Evolutionary conservation across 2,329 filamentous ascomycete genomes (phyloP).

Genomic region (Penicillium nordicum): DNA sequence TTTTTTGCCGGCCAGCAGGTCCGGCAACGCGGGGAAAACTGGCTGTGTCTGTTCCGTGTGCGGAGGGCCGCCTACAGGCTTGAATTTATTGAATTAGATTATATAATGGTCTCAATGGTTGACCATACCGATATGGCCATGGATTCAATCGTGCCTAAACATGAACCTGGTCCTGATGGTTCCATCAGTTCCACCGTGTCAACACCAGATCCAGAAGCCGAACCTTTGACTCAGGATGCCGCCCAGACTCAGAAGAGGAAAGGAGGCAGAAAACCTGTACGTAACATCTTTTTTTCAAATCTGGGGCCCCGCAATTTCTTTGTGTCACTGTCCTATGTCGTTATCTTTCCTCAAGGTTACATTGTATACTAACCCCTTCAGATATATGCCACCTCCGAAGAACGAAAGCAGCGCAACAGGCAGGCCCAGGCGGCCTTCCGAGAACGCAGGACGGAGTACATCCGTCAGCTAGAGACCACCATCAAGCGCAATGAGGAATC

Average conservation of each 20-base stretch:
- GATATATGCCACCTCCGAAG: conserved; percentile 99
- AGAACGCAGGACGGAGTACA: conserved; percentile 95
- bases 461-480: conserved; percentile 96
- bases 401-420: conserved; percentile 94
- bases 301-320: conserved; percentile 33
- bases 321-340: conserved; percentile 1
- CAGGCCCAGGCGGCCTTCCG: conserved; percentile 97
- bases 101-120: conserved; percentile 45
- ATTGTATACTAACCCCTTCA: conserved; percentile 39
- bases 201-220: conserved; percentile 45
- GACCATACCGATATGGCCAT: conserved; percentile 42
- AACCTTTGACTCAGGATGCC: conserved; percentile 41
- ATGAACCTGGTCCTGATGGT: conserved; percentile 32
- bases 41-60: conserved; percentile 10
- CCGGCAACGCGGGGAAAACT: conserved; percentile 11
- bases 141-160: conserved; percentile 26
- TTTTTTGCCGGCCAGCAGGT: neutral
- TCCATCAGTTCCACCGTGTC: conserved; percentile 47
- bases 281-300: conserved; percentile 36
- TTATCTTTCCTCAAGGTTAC: neutral
- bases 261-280: conserved; percentile 93
- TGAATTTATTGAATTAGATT: neutral
- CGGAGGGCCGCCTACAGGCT: conserved; percentile 7
- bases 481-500: conserved; percentile 97
- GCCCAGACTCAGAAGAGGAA: conserved; percentile 76